phyloP scores from a whole-genome alignment of 2,329 filamentous ascomycete species.

The Clonostachys rhizophaga region DNA sequence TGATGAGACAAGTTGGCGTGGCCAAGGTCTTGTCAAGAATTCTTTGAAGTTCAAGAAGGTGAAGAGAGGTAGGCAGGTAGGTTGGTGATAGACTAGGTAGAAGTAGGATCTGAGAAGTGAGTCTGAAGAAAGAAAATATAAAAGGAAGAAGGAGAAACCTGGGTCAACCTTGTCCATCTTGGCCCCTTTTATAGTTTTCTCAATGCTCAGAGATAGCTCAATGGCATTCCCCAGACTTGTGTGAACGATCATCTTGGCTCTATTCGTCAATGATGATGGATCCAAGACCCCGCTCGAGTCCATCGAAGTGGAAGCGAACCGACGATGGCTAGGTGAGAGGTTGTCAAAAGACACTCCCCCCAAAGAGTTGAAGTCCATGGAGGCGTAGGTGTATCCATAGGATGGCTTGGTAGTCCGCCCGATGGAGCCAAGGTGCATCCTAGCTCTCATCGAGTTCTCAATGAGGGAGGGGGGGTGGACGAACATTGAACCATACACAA shows the following conservation, averaged over 20 bases:
- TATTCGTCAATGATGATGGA: constrained; percentile 31
- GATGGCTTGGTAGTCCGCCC: too few relatives aligned
- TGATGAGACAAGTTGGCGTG: constrained; percentile 5
- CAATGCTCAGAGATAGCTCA: constrained; percentile 17
- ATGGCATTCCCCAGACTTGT: too few relatives aligned
- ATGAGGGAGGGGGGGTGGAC: too few relatives aligned
- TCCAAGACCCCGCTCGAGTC: constrained; percentile 33
- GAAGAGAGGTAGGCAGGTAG: not conserved
- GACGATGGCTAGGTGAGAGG: too few relatives aligned
- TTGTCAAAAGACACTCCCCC: too few relatives aligned
- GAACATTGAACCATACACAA: too few relatives aligned
- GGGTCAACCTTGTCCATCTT: constrained; percentile 36
- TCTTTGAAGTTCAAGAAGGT: too few relatives aligned
- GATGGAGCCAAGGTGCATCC: too few relatives aligned
- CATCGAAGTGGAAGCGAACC: not conserved
- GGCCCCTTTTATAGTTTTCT: constrained; percentile 61
- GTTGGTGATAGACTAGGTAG: not conserved
- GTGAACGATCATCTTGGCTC: constrained; percentile 33
- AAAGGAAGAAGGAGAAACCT: constrained; percentile 49
- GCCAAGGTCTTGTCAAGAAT: too few relatives aligned
- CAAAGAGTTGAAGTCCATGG: too few relatives aligned
- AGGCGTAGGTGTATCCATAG: too few relatives aligned
- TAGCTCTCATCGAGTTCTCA: too few relatives aligned
- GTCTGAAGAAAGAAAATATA: constrained; percentile 15
- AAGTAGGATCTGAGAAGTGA: constrained; percentile 7